These are phyloP conservation scores for Colletotrichum euphorbiae DNA, from an alignment of 2,329 filamentous ascomycete genomes.

Conservation along the genomic window DNA sequence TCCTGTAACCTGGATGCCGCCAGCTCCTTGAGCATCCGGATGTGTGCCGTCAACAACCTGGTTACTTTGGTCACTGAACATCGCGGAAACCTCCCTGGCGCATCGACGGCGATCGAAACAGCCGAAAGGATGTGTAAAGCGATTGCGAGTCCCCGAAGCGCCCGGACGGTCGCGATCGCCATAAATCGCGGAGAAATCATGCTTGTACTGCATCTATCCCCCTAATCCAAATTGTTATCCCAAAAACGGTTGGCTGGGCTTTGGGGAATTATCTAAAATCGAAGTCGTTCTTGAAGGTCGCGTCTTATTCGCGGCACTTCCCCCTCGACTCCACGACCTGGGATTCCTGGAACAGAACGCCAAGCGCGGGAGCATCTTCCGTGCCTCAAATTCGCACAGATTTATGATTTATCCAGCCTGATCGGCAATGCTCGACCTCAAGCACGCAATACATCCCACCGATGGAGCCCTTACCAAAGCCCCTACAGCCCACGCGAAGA, in stretches of 20 bases:
- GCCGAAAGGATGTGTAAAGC: background rate
- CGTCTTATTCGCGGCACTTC: background rate
- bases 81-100: background rate
- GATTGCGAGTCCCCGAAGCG: background rate
- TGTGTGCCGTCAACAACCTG: background rate
- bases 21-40: conserved; percentile 4
- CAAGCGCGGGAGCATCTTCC: conserved; percentile 16
- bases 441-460: background rate
- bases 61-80: background rate
- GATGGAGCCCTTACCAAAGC: too few species aligned
- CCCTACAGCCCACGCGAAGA: too few species aligned
- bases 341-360: background rate
- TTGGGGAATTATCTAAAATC: background rate
- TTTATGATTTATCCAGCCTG: conserved; percentile 10
- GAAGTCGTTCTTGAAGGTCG: background rate
- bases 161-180: background rate
- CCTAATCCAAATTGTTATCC: conserved; percentile 8
- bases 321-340: background rate
- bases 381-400: conserved; percentile 3
- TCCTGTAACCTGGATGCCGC: conserved; percentile 37
- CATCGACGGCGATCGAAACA: background rate
- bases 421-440: conserved; percentile 6
- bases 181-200: background rate
- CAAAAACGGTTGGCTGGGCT: background rate
- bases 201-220: background rate